These are phyloP conservation scores for Kalmusia sp. DNA, from an alignment of 2,329 filamentous ascomycete genomes.

Conservation along the genomic window DNA sequence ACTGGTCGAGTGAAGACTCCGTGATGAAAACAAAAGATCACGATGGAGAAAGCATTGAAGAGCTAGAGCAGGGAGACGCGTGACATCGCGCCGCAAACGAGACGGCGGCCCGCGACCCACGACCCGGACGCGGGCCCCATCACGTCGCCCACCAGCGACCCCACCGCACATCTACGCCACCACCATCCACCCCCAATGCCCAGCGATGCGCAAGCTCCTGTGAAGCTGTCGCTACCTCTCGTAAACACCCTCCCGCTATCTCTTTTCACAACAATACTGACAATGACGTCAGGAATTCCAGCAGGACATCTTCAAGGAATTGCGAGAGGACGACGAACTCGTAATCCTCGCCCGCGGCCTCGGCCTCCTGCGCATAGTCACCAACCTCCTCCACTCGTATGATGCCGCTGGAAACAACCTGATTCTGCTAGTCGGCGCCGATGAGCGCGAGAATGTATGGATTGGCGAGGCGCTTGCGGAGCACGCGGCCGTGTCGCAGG, in stretches of 20 bases:
- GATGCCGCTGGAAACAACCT: constrained; percentile 95
- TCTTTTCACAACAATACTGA: constrained; percentile 14
- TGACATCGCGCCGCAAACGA: constrained; percentile 32
- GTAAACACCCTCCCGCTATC: constrained; percentile 50
- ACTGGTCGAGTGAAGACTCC: too few relatives aligned
- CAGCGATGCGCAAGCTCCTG: constrained; percentile 59
- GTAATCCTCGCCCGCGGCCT: constrained; percentile 91
- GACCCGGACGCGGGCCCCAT: constrained; percentile 20
- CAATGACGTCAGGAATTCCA: constrained; percentile 73
- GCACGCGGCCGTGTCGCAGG: constrained; percentile 88
- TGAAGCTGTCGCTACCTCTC: constrained; percentile 82
- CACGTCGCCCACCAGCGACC: constrained; percentile 19
- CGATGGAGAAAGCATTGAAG: too few relatives aligned
- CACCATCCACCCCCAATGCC: constrained; percentile 40
- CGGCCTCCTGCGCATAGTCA: constrained; percentile 87
- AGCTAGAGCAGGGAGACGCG: too few relatives aligned
- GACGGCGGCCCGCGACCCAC: too few relatives aligned
- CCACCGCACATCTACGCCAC: constrained; percentile 23
- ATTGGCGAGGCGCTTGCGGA: constrained; percentile 95
- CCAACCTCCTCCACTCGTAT: constrained; percentile 96
- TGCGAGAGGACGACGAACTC: constrained; percentile 86
- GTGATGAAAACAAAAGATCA: too few relatives aligned
- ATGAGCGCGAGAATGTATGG: constrained; percentile 94
- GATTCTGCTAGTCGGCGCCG: constrained; percentile 85
- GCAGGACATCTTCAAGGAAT: constrained; percentile 81